Evolutionary conservation across 768 basidiomycete species (phyloP), one percentile per base, ranked within the genome.

Genomic region (Paxillus involutus): DNA sequence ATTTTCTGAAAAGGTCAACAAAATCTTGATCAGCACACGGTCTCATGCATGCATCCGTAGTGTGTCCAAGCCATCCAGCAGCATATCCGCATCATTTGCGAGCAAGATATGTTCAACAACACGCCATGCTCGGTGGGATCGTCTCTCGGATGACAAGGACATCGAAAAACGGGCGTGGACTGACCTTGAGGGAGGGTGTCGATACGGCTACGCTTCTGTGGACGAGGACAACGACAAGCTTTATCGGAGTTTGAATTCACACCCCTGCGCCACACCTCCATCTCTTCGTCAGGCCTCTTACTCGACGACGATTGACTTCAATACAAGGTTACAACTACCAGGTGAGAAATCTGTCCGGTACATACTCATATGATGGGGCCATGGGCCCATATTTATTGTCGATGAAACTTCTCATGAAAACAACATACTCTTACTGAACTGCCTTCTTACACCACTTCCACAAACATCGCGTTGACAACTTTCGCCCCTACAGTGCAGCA

Each of bases 311-410:
- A 26, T 26, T 26, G 70, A 70, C 72, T 32, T 70, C 17, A 44
- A 30, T 26, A 26, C 26, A 26, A 26, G 26, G 4, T 26, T 26
- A 26, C 26, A 26, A 26, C 26, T 26, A n/a, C 44, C 39, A 55
- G 59, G 64, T 66, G 52, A 53, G 60, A 59, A 46, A 44, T 40
- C 37, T 44, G 50, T 33, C 50, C 12, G 39, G 19, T 19, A 12
- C n/a, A 39, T 21, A 49, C 50, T 41, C 42, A 53, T n/a, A 75
- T 81, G 84, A 84, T 84, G 82, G 72, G 68, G 75, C 73, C 61
- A 59, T 59, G 59, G 62, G 71, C 74, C 72, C 59, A 62, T 78
- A 87, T 88, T 86, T 88, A 85, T 88, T 88, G 85, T 88, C 84
- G 72, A 75, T 83, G 84, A 84, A 70, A 26, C 10, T 59, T 58